Conservation (phyloP, 2,329 filamentous ascomycete genomes). For the Alternaria dauci region DNA sequence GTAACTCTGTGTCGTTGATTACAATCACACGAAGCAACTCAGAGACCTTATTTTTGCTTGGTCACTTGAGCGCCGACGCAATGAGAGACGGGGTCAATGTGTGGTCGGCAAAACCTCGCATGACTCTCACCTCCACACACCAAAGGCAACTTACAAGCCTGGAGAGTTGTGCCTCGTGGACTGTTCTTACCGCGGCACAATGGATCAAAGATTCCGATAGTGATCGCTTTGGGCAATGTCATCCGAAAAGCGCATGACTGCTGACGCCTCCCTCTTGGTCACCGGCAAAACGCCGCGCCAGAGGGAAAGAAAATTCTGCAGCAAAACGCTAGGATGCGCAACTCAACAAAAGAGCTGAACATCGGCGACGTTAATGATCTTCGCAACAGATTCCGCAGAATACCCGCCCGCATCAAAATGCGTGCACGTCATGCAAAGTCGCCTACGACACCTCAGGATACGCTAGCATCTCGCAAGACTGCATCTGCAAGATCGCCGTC, state of each 20-base stretch:
- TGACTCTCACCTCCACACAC: not conserved
- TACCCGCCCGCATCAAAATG: not conserved
- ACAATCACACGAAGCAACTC: constrained; percentile 19
- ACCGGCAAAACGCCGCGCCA: constrained; percentile 18
- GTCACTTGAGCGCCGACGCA: constrained; percentile 26
- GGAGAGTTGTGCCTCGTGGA: not conserved
- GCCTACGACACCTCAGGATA: constrained; percentile 2
- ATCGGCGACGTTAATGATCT: constrained; percentile 3
- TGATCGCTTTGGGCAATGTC: constrained; percentile 15
- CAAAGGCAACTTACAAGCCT: not conserved
- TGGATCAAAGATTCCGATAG: constrained; percentile 1
- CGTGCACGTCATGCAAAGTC: not conserved
- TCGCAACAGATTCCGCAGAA: constrained; percentile 1
- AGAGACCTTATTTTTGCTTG: constrained; percentile 19
- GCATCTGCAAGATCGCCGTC: constrained; percentile 35
- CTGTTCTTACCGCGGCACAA: not conserved
- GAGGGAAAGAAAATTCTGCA: constrained; percentile 16
- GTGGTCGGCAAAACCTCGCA: not conserved
- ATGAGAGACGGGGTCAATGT: constrained; percentile 3
- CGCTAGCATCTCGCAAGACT: constrained; percentile 32
- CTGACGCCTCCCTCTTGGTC: constrained; percentile 10
- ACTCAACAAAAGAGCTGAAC: constrained; percentile 13
- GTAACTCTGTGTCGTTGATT: constrained; percentile 19
- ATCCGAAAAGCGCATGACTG: constrained; percentile 14
- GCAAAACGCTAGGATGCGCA: constrained; percentile 8